Conservation (phyloP, 352 stramenopile genomes). For the Aphanomyces stellatus region DNA sequence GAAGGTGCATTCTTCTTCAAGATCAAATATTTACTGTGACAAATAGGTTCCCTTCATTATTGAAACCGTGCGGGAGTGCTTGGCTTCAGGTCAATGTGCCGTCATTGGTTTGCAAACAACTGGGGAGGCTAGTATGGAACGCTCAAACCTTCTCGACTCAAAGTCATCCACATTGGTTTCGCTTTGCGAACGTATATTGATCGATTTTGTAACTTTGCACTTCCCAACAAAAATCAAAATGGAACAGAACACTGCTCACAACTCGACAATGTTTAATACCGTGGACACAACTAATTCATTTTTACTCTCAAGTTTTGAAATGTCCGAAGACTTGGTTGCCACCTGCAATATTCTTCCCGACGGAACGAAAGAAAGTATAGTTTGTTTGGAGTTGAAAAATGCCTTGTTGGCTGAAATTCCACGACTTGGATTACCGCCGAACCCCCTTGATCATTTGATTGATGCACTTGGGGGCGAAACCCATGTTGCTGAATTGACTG, state of each 20-base stretch:
- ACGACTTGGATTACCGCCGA: slow-evolving; percentile 34
- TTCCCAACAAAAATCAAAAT: slow-evolving; percentile 27
- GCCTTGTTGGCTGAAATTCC: slow-evolving; percentile 5
- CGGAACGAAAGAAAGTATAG: slow-evolving; percentile 21
- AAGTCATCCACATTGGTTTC: neutral
- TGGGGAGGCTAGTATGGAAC: slow-evolving; percentile 39
- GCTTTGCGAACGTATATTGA: slow-evolving; percentile 6
- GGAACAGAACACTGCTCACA: slow-evolving; percentile 1
- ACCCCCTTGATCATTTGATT: slow-evolving; percentile 54
- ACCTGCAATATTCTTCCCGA: slow-evolving; percentile 24
- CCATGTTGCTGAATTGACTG: slow-evolving; percentile 65
- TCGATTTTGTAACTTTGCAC: slow-evolving; percentile 7
- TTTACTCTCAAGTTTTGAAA: slow-evolving; percentile 11
- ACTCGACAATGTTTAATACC: slow-evolving; percentile 26
- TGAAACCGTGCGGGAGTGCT: slow-evolving; percentile 22
- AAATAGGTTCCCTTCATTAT: slow-evolving; percentile 21
- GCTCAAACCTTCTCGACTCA: slow-evolving; percentile 17
- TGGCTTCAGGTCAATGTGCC: slow-evolving; percentile 36
- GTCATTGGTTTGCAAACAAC: slow-evolving; percentile 71
- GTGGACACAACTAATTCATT: slow-evolving; percentile 26
- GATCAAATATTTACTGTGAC: neutral
- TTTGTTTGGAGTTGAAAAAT: slow-evolving; percentile 23
- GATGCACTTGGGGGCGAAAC: slow-evolving; percentile 45
- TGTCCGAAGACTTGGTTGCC: slow-evolving; percentile 22
- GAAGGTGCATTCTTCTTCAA: slow-evolving; percentile 7